phyloP scores from a whole-genome alignment of 108 stramenopile species.

The Seminavis robusta region DNA sequence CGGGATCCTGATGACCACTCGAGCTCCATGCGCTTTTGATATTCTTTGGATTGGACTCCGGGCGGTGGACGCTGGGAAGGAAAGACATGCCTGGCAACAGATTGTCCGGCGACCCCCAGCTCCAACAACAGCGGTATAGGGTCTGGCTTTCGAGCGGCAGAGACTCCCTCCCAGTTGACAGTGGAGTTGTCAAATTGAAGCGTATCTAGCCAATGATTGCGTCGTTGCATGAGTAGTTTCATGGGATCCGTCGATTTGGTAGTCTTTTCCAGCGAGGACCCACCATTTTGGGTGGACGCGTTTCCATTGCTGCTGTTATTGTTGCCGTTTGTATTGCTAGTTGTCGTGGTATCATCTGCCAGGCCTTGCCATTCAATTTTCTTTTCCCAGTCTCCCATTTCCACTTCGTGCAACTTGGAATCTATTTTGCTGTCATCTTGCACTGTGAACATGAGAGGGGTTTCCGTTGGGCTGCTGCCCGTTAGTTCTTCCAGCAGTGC shows the following conservation, averaged over 20 bases:
- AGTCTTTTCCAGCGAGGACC: constrained; percentile 19
- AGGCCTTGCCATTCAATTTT: constrained; percentile 73
- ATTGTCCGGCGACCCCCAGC: constrained; percentile 71
- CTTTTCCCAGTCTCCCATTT: constrained; percentile 79
- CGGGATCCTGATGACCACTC: constrained; percentile 29
- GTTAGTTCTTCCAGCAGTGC: too few relatives aligned
- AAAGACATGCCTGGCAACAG: constrained; percentile 52
- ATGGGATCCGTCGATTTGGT: constrained; percentile 23
- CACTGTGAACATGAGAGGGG: constrained; percentile 5
- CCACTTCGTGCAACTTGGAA: constrained; percentile 63
- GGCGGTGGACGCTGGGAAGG: constrained; percentile 67
- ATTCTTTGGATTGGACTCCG: constrained; percentile 51
- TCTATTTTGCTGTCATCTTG: constrained; percentile 19
- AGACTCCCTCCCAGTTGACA: constrained; percentile 61
- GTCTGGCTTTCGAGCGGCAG: constrained; percentile 29
- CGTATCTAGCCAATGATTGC: constrained; percentile 78
- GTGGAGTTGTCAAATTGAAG: constrained; percentile 52
- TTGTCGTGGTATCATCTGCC: constrained; percentile 12
- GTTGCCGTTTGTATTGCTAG: neutral
- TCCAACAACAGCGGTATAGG: constrained; percentile 82
- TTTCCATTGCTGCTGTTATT: neutral
- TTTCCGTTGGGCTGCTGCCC: constrained; percentile 1
- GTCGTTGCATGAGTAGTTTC: constrained; percentile 33
- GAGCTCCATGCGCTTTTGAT: constrained; percentile 57
- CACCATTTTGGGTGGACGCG: constrained; percentile 14